Percentiles rank a stretch among this genome's conserved stretches.
Conservation (phyloP, 2,329 filamentous ascomycete genomes). For the Talaromyces sp. region DNA sequence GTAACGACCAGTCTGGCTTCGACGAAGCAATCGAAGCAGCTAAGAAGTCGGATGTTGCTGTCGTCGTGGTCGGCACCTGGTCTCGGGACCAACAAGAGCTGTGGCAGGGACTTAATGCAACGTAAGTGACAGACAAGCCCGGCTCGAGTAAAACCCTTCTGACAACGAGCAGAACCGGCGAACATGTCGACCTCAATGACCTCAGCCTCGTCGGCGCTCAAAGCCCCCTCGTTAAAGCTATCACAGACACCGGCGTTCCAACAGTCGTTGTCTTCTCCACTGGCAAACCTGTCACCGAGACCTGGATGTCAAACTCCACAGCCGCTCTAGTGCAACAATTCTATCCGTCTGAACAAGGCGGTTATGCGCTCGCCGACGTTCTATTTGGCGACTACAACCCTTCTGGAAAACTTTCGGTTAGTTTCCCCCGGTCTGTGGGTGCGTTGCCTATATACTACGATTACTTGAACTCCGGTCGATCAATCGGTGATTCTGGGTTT, state of each 20-base stretch:
- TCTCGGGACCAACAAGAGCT: slow-evolving; percentile 68
- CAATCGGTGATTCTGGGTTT: slow-evolving; percentile 51
- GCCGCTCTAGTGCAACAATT: slow-evolving; percentile 69
- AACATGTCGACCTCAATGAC: slow-evolving; percentile 64
- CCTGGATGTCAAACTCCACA: slow-evolving; percentile 65
- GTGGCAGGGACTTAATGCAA: slow-evolving; percentile 67
- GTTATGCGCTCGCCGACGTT: slow-evolving; percentile 62
- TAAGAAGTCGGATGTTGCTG: slow-evolving; percentile 64
- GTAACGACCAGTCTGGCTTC: slow-evolving; percentile 64
- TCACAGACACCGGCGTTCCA: slow-evolving; percentile 64
- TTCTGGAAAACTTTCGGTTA: slow-evolving; percentile 62
- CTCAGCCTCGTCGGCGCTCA: slow-evolving; percentile 68
- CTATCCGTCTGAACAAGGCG: slow-evolving; percentile 67
- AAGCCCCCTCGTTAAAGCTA: slow-evolving; percentile 61
- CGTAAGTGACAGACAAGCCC: slow-evolving; percentile 31
- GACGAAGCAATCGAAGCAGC: slow-evolving; percentile 63
- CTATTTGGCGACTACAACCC: slow-evolving; percentile 64
- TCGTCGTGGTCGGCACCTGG: slow-evolving; percentile 74
- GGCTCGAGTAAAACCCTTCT: neutral
- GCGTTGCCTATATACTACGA: slow-evolving; percentile 69
- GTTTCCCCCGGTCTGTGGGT: slow-evolving; percentile 64
- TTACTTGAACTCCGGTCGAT: slow-evolving; percentile 63
- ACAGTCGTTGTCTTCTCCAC: slow-evolving; percentile 65
- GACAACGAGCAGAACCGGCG: slow-evolving; percentile 52
- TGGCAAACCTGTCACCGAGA: slow-evolving; percentile 69